Evolutionary conservation across 1,284 basidiomycete genomes (phyloP).

Genomic region (Boletellus deceptivus): DNA sequence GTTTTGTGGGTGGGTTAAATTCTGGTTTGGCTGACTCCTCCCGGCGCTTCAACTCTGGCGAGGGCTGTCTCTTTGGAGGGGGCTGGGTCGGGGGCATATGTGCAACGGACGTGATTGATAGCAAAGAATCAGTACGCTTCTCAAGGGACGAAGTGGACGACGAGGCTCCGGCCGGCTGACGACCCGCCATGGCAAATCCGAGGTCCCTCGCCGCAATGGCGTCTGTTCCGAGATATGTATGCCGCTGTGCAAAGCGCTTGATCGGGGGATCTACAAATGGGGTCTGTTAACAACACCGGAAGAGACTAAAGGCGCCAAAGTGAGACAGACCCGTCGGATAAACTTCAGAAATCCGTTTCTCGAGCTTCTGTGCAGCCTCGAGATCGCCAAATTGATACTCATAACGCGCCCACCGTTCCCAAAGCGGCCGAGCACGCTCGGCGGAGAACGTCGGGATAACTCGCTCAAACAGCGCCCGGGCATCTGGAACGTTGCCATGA

Average conservation of each 20-base stretch:
- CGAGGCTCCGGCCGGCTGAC: slow-evolving; percentile 33
- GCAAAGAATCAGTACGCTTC: slow-evolving; percentile 48
- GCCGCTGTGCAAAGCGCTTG: slow-evolving; percentile 88
- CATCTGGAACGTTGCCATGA: slow-evolving; percentile 55
- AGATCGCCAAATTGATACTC: slow-evolving; percentile 95
- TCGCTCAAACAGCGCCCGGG: slow-evolving; percentile 92
- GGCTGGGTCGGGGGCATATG: slow-evolving; percentile 24
- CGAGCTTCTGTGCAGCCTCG: slow-evolving; percentile 86
- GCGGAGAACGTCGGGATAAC: slow-evolving; percentile 78
- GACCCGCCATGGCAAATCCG: slow-evolving; percentile 62
- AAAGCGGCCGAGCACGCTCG: slow-evolving; percentile 81
- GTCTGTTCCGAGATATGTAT: slow-evolving; percentile 86
- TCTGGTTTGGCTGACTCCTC: slow-evolving; percentile 41
- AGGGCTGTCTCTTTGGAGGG: slow-evolving; percentile 22
- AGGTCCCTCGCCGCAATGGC: slow-evolving; percentile 88
- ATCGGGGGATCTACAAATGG: slow-evolving; percentile 71
- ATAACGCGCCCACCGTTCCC: slow-evolving; percentile 95
- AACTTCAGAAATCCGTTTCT: slow-evolving; percentile 82
- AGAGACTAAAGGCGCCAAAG: too few relatives aligned
- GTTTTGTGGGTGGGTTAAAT: slow-evolving; percentile 51
- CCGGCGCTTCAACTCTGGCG: slow-evolving; percentile 42
- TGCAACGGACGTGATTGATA: slow-evolving; percentile 39
- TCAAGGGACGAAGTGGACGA: slow-evolving; percentile 36
- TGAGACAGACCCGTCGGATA: slow-evolving; percentile 77
- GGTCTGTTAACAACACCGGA: background rate